Evolutionary conservation across 192 early-diverging fungal species (phyloP), one percentile per base, ranked within the genome.

Genomic region (Coemansia sp.): DNA sequence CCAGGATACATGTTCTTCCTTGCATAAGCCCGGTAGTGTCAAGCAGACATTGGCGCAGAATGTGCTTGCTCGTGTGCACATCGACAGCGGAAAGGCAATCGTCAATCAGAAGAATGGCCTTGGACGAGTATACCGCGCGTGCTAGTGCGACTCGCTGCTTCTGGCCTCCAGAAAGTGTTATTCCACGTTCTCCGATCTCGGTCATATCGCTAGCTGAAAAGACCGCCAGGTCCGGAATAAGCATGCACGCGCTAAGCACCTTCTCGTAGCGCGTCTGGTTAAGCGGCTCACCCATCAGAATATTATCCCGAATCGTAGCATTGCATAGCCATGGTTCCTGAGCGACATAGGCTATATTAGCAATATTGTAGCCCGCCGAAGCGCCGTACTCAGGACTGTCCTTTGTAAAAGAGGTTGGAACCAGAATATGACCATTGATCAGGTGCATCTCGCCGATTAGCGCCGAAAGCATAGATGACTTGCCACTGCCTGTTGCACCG

Each of bases 51-150:
- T 17, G 42, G 17, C 17, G 42, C 8, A 45, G 17, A 67, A 95
- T 79, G 4, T 82, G 59, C 64, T 89, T 67, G 67, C 93, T 94
- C 71, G 96, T 92, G 4, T 81, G 63, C 5, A 91, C 84, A 49
- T 94, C 85, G 69, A 96, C 95, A 36, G 93, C 87, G 5, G 36
- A 38, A 38, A 38, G 36, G 7, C 87, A 81, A 63, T 91, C 93
- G 71, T 94, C 66, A 29, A 80, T 82, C 82, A 94, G 88, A 72
- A 95, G 93, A 69, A 94, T 86, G 55, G 85, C 64, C 48, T 85
- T 87, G 70, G 89, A 91, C 50, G 65, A 76, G 42, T 92, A 87
- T 33, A 95, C 84, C 38, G 89, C 57, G 87, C 90, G 90, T 17
- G 89, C 67, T 56, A 91, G 70, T 56, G 87, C 86, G 18, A 82